Conservation (phyloP, 2,329 filamentous ascomycete species). For the Colletotrichum coccodes region DNA sequence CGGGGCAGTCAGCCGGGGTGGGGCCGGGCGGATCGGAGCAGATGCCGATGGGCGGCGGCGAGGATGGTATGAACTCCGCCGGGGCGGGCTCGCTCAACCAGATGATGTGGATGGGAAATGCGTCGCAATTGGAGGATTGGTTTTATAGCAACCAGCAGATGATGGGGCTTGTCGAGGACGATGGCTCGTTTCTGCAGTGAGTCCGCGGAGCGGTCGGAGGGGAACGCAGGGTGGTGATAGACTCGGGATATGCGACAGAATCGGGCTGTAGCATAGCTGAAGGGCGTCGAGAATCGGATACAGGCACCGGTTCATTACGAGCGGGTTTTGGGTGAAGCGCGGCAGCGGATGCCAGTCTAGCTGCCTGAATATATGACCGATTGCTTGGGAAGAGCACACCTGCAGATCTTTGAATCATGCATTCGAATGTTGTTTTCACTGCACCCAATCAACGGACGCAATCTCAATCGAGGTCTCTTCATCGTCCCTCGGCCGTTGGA, state of each 20-base stretch:
- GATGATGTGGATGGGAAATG: conserved; percentile 49
- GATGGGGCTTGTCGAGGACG: conserved; percentile 46
- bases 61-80: conserved; percentile 1
- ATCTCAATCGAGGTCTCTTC: neutral
- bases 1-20: conserved; percentile 16
- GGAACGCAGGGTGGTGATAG: neutral
- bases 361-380: neutral
- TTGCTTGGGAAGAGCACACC: neutral
- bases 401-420: neutral
- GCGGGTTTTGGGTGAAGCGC: neutral
- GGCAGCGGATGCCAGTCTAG: neutral
- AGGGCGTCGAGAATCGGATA: neutral
- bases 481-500: neutral
- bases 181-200: conserved; percentile 4
- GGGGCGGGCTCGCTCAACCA: conserved; percentile 35
- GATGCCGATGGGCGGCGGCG: neutral
- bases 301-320: neutral
- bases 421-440: neutral
- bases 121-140: conserved; percentile 49
- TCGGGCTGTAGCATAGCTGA: no score
- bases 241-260: neutral
- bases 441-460: neutral
- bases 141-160: conserved; percentile 50
- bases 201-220: neutral
- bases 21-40: neutral